Evolutionary conservation across 306 rosid genomes (phyloP).

Genomic region (Trichosanthes truncata): DNA sequence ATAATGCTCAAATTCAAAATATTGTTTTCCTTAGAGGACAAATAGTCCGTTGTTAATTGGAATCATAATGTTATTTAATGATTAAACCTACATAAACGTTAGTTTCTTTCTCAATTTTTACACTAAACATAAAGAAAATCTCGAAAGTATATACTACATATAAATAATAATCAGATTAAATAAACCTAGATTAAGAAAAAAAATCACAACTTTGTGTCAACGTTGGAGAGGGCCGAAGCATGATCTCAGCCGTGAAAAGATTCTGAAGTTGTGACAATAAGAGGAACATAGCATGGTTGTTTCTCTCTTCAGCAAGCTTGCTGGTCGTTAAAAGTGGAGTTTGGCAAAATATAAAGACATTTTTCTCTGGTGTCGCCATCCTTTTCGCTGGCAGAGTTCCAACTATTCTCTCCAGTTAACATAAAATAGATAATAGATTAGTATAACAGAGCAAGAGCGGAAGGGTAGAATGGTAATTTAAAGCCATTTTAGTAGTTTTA

Average conservation of each 20-base stretch:
- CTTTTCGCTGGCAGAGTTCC: conserved; percentile 38
- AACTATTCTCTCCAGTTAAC: conserved; percentile 46
- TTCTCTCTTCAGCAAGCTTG: not conserved
- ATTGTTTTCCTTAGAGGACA: not conserved
- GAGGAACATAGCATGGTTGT: not conserved
- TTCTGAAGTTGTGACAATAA: not conserved
- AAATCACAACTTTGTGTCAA: not conserved
- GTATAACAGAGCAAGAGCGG: not conserved
- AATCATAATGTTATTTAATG: too few relatives aligned
- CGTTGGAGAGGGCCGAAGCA: not conserved
- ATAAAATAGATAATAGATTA: not conserved
- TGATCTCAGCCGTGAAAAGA: not conserved
- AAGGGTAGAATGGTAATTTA: not conserved
- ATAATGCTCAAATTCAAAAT: not conserved
- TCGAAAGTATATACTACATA: not conserved
- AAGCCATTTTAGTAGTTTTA: not conserved
- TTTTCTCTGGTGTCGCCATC: conserved; percentile 34
- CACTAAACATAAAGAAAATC: not conserved
- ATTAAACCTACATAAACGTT: not conserved
- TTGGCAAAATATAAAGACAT: conserved; percentile 28
- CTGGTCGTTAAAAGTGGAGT: not conserved
- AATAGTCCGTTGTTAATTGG: not conserved
- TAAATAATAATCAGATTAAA: not conserved
- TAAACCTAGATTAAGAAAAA: not conserved
- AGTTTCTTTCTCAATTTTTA: not conserved